Evolutionary conservation across 139 green algal genomes (phyloP).

Genomic region (Closterium sp.): DNA sequence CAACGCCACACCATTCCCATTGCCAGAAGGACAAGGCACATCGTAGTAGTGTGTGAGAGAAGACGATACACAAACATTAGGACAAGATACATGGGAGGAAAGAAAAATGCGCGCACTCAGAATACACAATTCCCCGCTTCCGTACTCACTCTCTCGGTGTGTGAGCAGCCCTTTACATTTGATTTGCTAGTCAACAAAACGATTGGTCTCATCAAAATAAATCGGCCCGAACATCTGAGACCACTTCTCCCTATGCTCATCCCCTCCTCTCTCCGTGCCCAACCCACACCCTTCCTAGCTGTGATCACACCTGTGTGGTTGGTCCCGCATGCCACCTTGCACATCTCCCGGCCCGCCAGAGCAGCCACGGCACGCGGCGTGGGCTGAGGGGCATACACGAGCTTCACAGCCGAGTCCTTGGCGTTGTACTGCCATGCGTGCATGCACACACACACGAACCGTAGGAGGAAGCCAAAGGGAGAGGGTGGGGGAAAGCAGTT

Average conservation of each 20-base stretch:
- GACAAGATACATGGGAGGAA: background rate
- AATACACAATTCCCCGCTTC: no score
- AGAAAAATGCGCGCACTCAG: no score
- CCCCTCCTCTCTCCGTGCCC: no score
- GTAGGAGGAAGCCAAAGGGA: background rate
- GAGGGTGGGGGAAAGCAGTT: no score
- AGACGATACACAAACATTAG: background rate
- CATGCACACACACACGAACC: constrained; percentile 58
- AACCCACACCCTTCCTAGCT: background rate
- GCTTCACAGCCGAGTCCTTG: constrained; percentile 73
- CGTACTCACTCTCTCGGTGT: no score
- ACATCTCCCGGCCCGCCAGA: constrained; percentile 62
- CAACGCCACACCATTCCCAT: background rate
- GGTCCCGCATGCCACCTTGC: constrained; percentile 71
- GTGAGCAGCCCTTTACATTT: background rate
- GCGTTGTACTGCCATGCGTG: constrained; percentile 54
- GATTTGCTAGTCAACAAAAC: no score
- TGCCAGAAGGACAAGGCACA: no score
- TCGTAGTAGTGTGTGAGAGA: background rate
- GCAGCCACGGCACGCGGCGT: constrained; percentile 56
- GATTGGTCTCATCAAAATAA: no score
- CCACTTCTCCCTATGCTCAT: background rate
- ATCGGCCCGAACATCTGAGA: no score
- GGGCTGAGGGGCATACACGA: constrained; percentile 85
- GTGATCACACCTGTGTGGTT: constrained; percentile 71